Evolutionary conservation across 345 rosid species (phyloP).

Genomic region (Citrus cavaleriei): DNA sequence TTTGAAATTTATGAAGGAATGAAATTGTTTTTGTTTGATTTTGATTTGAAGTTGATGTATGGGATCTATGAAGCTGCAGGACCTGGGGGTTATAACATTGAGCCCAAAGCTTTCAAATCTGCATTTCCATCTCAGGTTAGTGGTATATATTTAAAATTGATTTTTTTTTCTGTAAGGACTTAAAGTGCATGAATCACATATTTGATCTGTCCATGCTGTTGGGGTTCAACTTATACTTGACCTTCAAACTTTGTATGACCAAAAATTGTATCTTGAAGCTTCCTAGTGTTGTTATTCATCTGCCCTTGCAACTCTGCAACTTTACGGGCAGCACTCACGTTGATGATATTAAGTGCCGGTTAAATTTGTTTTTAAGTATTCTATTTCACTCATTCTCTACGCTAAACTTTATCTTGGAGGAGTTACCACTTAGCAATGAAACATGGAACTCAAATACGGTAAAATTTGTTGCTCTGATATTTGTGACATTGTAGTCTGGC

Average conservation of each 20-base stretch:
- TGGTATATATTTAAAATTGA: neutral
- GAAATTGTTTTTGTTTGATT: slow-evolving; percentile 29
- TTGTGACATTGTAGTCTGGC: neutral
- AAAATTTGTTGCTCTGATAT: neutral
- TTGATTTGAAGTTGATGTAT: slow-evolving; percentile 24
- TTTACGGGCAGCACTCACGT: neutral
- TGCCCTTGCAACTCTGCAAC: neutral
- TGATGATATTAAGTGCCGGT: neutral
- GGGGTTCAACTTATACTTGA: neutral
- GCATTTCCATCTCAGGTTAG: slow-evolving; percentile 33
- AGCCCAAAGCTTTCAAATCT: slow-evolving; percentile 28
- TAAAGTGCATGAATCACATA: neutral
- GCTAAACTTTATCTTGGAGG: neutral
- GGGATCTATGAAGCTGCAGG: slow-evolving; percentile 31
- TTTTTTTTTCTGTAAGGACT: neutral
- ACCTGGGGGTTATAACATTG: slow-evolving; percentile 32
- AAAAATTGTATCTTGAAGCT: neutral
- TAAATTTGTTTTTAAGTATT: neutral
- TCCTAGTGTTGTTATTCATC: neutral
- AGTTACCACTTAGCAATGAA: neutral
- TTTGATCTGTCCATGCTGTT: neutral
- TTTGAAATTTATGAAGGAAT: slow-evolving; percentile 24
- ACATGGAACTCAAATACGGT: neutral
- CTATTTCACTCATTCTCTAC: neutral
- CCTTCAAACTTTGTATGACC: neutral